Base-by-base conservation (phyloP, 176 grass and related monocot species). In the Tillandsia fasciculata region DNA sequence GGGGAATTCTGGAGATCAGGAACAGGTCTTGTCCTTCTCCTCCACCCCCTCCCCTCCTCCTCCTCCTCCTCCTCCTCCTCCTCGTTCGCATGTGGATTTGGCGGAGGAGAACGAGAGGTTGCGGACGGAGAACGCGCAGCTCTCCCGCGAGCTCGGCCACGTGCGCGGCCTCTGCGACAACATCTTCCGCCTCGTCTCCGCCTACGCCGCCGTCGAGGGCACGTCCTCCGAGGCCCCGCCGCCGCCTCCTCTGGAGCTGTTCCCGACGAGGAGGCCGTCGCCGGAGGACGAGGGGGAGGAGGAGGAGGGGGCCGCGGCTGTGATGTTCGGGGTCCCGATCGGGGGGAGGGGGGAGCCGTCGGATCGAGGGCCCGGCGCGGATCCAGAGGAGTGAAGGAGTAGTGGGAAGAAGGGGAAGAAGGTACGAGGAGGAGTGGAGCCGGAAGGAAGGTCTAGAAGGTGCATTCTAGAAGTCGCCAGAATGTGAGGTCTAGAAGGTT, bases 81-180 rank as follows among this genome's bases (percentile, higher is more conserved):
- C 73, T 57, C 68, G 83, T 69, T 51, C 9, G 10, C 47, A 67
- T 52, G 50, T 73, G 61, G 76, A 79, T 61, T 71, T 96, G 70
- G 82, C 81, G 77, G 91, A 91, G 76, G 91, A 91, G 75, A 96
- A 96, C 77, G 79, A 80, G 73, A 59, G 70, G 59, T 73, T 96
- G 50, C 88, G 83, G 64, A 80, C 69, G 23, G 92, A 96, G 86
- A 96, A 96, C 61, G 78, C 52, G 75, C 72, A 71, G 76, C 83
- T 96, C 63, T 68, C 83, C 3, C 85, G 72, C 12, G 92, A 96
- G 70, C 92, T 96, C 4, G 53, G 78, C n/a, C 78, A 82, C 63
- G 81, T 87, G 76, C 82, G 78, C 2, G 82, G 72, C 15, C 9
- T 96, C 14, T 91, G 88, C 85, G 73, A 63, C 70, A 85, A 87